phyloP scores from a whole-genome alignment of 2,329 filamentous ascomycete genomes.

The Paramyrothecium sp. region DNA sequence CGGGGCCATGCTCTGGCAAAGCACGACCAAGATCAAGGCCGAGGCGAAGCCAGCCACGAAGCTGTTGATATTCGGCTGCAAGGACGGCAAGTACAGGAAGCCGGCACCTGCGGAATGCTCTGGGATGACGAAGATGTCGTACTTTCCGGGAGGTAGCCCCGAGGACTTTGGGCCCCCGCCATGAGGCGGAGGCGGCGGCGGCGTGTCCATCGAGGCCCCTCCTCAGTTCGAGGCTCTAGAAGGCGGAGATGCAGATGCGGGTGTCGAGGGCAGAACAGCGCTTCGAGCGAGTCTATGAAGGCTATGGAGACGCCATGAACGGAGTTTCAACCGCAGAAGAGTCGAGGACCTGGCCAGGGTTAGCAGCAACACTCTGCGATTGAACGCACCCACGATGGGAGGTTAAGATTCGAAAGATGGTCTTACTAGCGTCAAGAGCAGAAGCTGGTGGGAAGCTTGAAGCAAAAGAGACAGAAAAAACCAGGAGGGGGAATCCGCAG shows the following conservation, averaged over 20 bases:
- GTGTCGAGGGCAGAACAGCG: background rate
- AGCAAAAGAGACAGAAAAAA: slow-evolving; percentile 16
- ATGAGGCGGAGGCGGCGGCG: slow-evolving; percentile 84
- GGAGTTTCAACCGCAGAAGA: background rate
- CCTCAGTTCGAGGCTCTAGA: slow-evolving; percentile 14
- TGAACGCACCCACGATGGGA: background rate
- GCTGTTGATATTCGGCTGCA: slow-evolving; percentile 83
- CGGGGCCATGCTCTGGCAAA: slow-evolving; percentile 74
- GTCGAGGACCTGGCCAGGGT: background rate
- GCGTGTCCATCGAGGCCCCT: slow-evolving; percentile 47
- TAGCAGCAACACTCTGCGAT: background rate
- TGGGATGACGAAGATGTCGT: slow-evolving; percentile 96
- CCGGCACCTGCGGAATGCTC: slow-evolving; percentile 86
- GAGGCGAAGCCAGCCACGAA: slow-evolving; percentile 84
- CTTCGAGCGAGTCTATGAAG: slow-evolving; percentile 14
- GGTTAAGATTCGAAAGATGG: background rate
- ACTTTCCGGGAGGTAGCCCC: slow-evolving; percentile 82
- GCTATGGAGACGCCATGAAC: slow-evolving; percentile 27
- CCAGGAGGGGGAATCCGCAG: background rate
- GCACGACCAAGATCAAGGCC: slow-evolving; percentile 67
- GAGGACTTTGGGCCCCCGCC: slow-evolving; percentile 70
- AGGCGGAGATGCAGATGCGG: background rate
- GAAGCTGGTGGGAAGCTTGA: background rate
- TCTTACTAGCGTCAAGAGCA: background rate
- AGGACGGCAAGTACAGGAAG: slow-evolving; percentile 90